Evolutionary conservation across 1,284 basidiomycete species (phyloP).

Genomic region (Ceratobasidium papillatum): DNA sequence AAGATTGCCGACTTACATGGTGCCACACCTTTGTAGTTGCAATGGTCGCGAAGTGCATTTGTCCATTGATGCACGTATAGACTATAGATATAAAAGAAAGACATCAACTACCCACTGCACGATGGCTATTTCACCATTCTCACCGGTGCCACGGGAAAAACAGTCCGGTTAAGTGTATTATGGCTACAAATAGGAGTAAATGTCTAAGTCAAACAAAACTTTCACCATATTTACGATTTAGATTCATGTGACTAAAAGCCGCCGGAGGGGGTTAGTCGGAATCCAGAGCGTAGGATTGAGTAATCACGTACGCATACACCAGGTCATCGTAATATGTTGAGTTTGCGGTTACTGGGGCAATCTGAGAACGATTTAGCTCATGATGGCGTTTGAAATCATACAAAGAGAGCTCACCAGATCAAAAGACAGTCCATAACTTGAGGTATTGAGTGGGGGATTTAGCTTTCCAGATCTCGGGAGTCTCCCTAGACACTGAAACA

Average conservation of each 20-base stretch:
- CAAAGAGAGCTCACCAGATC: background rate
- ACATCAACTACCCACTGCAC: too few species aligned
- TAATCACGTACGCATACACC: slow-evolving; percentile 10
- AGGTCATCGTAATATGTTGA: slow-evolving; percentile 32
- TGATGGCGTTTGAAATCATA: background rate
- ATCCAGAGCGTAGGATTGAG: background rate
- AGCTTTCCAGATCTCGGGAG: slow-evolving; percentile 19
- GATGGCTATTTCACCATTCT: background rate
- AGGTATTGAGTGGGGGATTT: slow-evolving; percentile 13
- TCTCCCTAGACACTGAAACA: slow-evolving; percentile 2
- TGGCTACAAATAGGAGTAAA: too few species aligned
- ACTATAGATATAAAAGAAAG: too few species aligned
- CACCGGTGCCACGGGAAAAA: slow-evolving; percentile 30
- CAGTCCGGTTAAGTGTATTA: slow-evolving; percentile 19
- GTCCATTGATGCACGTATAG: slow-evolving; percentile 18
- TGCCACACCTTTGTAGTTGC: slow-evolving; percentile 17
- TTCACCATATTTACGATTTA: slow-evolving; percentile 6
- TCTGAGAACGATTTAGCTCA: background rate
- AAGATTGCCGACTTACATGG: background rate
- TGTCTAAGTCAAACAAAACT: too few species aligned
- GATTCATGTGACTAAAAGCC: slow-evolving; percentile 16
- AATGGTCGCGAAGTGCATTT: slow-evolving; percentile 12
- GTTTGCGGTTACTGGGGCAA: slow-evolving; percentile 5
- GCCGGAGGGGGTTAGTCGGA: background rate
- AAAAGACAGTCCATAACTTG: background rate